Evolutionary conservation across 2,329 filamentous ascomycete species (phyloP), one percentile per base, ranked within the genome.

Genomic region (Penicillium rolfsii): DNA sequence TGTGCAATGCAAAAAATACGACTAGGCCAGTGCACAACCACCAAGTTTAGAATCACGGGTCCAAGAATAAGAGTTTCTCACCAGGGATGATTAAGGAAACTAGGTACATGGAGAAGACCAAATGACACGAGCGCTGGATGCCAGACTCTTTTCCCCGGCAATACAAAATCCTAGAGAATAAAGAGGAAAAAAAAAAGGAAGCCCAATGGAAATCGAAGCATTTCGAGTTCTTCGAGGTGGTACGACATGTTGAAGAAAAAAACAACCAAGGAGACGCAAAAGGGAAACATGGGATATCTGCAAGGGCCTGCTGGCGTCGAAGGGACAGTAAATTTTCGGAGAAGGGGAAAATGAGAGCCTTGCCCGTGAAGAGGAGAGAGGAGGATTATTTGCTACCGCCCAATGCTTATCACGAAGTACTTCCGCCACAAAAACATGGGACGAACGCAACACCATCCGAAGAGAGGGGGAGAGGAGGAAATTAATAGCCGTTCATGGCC

Each of bases 401-500:
- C 64, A 41, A 56, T 58, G 26, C 3, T 9, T 43, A 63, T 66
- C 56, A 61, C 57, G 56, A 54, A 64, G 65, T 61, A 64, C 63
- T 63, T 64, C 63, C 55, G 69, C 62, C 64, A 59, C 56, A 5
- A 49, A 58, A 59, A 63, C 52, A 67, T 64, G 57, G 63, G 63
- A 48, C 57, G 61, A 64, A 46, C 55, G 55, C 54, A 58, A 60
- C 49, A 54, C 52, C 58, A 26, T 56, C 61, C 50, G 22, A 36
- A 53, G 49, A 58, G 43, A 53, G 35, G 46, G 26, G 16, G 33
- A 26, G 22, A 45, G 54, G 48, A 30, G 35, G 38, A 50, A 36
- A 57, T 76, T 93, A 97, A 85, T 98, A 97, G 79, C 95, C 95
- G 82, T 98, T 99, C 93, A 98, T 96, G 70, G 93, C 96, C 88